Conservation (phyloP, 371 early-diverging fungal species). For the Rhizopus stolonifer region DNA sequence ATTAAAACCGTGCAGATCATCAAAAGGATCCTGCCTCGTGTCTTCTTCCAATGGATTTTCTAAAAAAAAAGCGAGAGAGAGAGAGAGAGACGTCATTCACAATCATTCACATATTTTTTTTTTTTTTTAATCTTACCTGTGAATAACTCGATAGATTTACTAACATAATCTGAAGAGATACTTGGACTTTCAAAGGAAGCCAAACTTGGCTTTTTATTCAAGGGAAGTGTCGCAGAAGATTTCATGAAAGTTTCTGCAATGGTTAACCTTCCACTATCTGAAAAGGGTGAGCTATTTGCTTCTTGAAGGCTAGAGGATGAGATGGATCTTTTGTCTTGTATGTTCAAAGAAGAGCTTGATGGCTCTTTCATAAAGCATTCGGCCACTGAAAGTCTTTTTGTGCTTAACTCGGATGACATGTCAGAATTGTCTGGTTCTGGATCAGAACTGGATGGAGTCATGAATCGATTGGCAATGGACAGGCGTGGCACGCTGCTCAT, state of each 20-base stretch:
- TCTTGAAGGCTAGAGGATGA: conserved; percentile 16
- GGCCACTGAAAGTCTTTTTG: conserved; percentile 25
- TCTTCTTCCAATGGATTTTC: conserved; percentile 1
- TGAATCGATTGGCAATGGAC: conserved; percentile 18
- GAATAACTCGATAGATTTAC: not conserved
- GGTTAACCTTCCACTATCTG: conserved; percentile 31
- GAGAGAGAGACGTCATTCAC: too few species aligned
- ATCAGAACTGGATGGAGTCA: too few species aligned
- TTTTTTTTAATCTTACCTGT: not conserved
- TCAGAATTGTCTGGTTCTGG: too few species aligned
- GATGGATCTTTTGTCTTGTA: conserved; percentile 3
- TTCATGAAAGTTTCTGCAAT: conserved; percentile 40
- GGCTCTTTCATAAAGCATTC: conserved; percentile 41
- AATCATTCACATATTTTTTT: too few species aligned
- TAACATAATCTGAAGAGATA: not conserved
- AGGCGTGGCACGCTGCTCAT: conserved; percentile 18
- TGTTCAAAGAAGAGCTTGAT: conserved; percentile 6
- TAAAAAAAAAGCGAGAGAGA: not conserved
- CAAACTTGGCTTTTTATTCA: not conserved
- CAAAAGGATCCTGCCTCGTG: not conserved
- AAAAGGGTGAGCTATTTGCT: too few species aligned
- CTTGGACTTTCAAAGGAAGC: not conserved
- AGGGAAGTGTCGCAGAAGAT: not conserved
- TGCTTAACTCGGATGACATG: too few species aligned
- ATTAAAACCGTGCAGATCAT: conserved; percentile 11